Evolutionary conservation across 139 green algal species (phyloP), one percentile per base, ranked within the genome.

Genomic region (Coccomyxa sp.): DNA sequence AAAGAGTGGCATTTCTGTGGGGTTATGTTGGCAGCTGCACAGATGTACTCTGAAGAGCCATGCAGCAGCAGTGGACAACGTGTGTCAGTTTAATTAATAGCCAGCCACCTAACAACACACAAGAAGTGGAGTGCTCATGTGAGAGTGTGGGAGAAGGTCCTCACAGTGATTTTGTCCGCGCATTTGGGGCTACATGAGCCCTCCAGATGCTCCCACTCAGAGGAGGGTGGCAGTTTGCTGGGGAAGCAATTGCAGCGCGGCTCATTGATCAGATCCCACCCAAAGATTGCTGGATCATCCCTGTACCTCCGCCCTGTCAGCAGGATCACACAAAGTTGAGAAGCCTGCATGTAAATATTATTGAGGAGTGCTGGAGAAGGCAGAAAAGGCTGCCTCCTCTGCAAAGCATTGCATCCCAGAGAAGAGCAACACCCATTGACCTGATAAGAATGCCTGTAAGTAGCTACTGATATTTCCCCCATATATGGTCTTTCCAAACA

Each of bases 251-350:
- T 86, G 67, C 91, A 93, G 78, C 91, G 87, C 0, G 94, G 94
- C 88, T 97, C 94, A 79, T 97, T 97, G 45, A 97, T 90, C 0
- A 97, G 86, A 84, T 94, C 86, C 93, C 90, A 93, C 0, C 85
- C 90, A 59, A 96, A 89, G 82, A 96, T 93, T 63, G 92, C 92
- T 16, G 93, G 91, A 79, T 96, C 93, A 25, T 86, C 83, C 68
- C 68, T 86, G 88, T 94, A 93, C 13, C 85, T 32, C 38, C 81
- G 57, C 32, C 87, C 88, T 77, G 71, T n/a, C 21, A 23, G 66
- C 21, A 74, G 66, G 21, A 27, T 10, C 66, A 74, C 66, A 74
- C 21, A 27, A 27, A 74, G 66, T 27, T 74, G 66, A 74, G 21
- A 30, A 23, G 23, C 66, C 66, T 23, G 23, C 66, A 30, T 27